Evolutionary conservation across 2,329 filamentous ascomycete species (phyloP).

Genomic region (Epicoccum nigrum): DNA sequence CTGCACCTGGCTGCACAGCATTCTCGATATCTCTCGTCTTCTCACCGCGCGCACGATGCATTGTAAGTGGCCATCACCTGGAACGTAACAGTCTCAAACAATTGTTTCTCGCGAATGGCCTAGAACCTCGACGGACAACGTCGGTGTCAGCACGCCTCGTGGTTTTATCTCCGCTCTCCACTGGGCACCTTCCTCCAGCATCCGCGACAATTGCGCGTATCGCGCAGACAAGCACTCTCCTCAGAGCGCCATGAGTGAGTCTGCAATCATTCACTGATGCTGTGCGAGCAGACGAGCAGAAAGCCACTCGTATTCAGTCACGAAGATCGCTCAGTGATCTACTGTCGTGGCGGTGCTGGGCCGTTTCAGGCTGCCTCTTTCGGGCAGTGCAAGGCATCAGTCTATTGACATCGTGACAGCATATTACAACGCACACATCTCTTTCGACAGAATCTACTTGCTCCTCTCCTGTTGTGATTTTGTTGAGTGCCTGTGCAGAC

Average conservation of each 20-base stretch:
- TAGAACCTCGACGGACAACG: too few species aligned
- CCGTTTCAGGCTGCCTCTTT: conserved; percentile 17
- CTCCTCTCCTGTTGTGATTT: neutral
- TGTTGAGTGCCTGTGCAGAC: neutral
- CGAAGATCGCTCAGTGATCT: neutral
- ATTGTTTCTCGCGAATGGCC: too few species aligned
- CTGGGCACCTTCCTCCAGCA: too few species aligned
- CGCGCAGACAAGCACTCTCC: too few species aligned
- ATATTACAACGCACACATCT: neutral
- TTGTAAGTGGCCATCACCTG: too few species aligned
- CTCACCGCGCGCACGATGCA: too few species aligned
- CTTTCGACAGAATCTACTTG: neutral
- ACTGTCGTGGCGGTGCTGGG: conserved; percentile 10
- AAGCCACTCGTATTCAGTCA: neutral
- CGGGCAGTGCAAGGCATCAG: conserved; percentile 17
- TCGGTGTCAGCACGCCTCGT: too few species aligned
- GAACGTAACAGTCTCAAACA: too few species aligned
- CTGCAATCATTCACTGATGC: neutral
- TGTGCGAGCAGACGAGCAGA: neutral
- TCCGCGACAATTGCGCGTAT: neutral
- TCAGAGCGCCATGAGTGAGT: too few species aligned
- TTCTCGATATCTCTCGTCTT: too few species aligned
- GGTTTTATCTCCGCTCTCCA: too few species aligned
- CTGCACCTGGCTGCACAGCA: too few species aligned
- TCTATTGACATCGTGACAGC: conserved; percentile 7